phyloP scores from a whole-genome alignment of 495 filamentous ascomycete species.

The Annulohypoxylon moriforme region DNA sequence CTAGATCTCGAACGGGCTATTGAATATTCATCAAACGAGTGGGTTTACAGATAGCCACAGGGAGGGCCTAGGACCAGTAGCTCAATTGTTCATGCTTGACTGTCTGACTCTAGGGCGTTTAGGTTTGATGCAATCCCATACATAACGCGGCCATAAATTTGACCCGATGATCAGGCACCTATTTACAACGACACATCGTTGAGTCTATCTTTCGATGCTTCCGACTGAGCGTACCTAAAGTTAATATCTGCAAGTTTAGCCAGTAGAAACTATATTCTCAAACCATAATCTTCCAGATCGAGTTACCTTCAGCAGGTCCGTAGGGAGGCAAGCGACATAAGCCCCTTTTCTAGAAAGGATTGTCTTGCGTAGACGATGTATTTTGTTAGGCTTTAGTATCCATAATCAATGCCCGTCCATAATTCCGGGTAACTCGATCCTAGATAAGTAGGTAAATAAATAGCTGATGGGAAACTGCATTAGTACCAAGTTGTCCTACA shows the following conservation, averaged over 20 bases:
- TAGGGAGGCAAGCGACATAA: constrained; percentile 15
- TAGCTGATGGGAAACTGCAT: constrained; percentile 26
- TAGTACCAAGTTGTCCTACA: constrained; percentile 20
- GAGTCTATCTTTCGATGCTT: background rate
- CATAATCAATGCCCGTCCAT: background rate
- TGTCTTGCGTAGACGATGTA: background rate
- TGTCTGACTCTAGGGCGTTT: background rate
- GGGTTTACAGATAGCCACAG: too few species aligned
- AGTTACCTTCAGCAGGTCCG: background rate
- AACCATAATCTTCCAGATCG: background rate
- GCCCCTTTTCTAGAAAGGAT: background rate
- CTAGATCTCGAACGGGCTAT: background rate
- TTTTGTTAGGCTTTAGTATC: background rate
- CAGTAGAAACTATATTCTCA: background rate
- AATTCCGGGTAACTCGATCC: background rate
- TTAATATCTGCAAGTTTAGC: background rate
- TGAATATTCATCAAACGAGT: too few species aligned
- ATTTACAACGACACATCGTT: background rate
- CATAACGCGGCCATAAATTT: background rate
- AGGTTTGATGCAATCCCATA: background rate
- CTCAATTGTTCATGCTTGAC: too few species aligned
- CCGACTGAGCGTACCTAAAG: background rate
- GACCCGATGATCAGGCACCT: background rate
- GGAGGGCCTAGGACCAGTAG: too few species aligned
- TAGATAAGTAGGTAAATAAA: background rate